Base-by-base conservation (phyloP, 2,329 filamentous ascomycete species). In the Talaromyces marneffei region DNA sequence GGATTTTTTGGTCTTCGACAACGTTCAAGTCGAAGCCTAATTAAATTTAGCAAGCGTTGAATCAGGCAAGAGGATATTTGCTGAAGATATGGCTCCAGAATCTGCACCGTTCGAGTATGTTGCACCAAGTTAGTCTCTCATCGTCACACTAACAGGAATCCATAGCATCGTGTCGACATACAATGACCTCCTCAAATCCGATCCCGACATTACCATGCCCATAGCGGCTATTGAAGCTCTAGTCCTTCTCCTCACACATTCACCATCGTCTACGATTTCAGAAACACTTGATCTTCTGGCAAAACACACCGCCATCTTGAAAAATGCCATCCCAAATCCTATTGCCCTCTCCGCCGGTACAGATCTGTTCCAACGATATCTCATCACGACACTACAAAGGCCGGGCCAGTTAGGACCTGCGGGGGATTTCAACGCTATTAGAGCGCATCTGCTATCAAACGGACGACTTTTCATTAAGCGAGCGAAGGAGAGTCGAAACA, bases 191-290 rank as follows among this genome's bases (percentile, higher is more conserved):
- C 82, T 90, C 63, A 72, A 72, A 62, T 82, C 84, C 57, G 92
- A 97, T 74, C 83, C 89, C 10, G 90, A 96, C 64, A 83, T 97
- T 58, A 97, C 93, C 37, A 97, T 96, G 85, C 92, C 94, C 65
- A 90, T 99, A 60, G 94, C 94, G 20, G 92, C 92, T 62, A 96
- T 96, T 72, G 91, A 96, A 78, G 87, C 92, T 29, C 83, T 99
- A 63, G 94, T 97, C 67, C 86, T 89, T 71, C 88, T 94, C 63
- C 89, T 97, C 63, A 87, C 88, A 71, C 84, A 89, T 65, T 89
- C 87, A 50, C 87, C 87, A 64, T 88, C 91, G 6, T 89, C 87
- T 23, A 99, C 94, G 62, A 91, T 96, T 69, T 93, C 89, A 78
- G 94, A 99, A 80, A 97, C 93, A 37, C 88, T 97, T 72, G 88